Percentiles rank a stretch among this genome's conserved stretches.
Conservation (phyloP, 495 filamentous ascomycete species). For the Tuber brumale region DNA sequence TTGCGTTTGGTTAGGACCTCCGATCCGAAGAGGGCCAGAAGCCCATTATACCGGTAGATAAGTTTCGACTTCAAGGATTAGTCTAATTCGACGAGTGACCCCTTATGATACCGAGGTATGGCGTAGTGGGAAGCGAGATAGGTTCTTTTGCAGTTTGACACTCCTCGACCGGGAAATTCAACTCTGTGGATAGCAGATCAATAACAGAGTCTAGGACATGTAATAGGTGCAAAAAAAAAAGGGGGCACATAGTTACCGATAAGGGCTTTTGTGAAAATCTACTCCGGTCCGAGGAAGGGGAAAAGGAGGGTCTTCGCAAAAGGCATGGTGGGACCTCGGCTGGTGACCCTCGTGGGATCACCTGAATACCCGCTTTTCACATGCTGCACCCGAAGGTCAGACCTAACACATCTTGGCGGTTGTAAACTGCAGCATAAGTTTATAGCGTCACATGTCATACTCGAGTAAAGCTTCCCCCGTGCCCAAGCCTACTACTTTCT, state of each 20-base stretch:
- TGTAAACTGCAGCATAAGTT: background rate
- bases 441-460: background rate
- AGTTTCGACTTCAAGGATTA: background rate
- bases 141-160: background rate
- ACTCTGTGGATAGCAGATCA: background rate
- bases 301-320: background rate
- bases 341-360: background rate
- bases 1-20: background rate
- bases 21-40: background rate
- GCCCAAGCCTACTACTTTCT: background rate
- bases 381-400: background rate
- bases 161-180: background rate
- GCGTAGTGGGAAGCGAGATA: background rate
- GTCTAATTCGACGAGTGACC: background rate
- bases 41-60: no score
- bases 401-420: background rate
- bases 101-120: background rate
- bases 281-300: background rate
- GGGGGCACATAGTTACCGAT: background rate
- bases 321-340: background rate
- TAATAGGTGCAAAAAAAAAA: background rate
- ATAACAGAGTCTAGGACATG: background rate
- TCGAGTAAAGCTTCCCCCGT: background rate
- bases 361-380: background rate
- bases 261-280: background rate